Evolutionary conservation across 371 early-diverging fungal species (phyloP), one percentile per base, ranked within the genome.

Genomic region (Lichtheimia corymbifera): DNA sequence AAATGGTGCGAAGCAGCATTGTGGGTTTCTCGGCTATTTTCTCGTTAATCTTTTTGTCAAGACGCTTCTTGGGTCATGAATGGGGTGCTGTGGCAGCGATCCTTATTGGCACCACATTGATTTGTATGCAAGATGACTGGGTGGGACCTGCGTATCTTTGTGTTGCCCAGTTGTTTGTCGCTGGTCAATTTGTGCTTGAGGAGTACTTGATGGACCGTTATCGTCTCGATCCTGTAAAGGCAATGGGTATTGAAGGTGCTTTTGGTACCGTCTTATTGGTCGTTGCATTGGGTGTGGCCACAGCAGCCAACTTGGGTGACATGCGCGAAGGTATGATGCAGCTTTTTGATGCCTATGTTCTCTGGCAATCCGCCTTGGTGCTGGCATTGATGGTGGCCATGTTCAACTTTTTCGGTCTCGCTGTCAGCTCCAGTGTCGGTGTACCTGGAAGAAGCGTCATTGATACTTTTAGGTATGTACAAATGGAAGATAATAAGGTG

Each of bases 361-460:
- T 79, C 9, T 73, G 75, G 76, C 79, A 75, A 54, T 75, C 74
- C 53, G 71, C 76, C 1, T 25, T 79, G 15, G 60, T 70, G 3
- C 55, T 79, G 35, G 64, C 79, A 7, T 51, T 73, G 17, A 66
- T 79, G 72, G 79, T 79, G 0, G 75, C 79, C 40, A 55, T 73
- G 27, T 79, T 79, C 60, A 79, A 79, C 60, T 75, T 79, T 47
- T 75, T 79, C 53, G 76, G 79, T 4, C 65, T 79, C 53, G 72
- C 74, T 5, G 72, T 79, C 3, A 73, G 76, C 50, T 62, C 79
- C 0, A 45, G 63, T 4, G 67, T 79, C 25, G 79, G 76, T 40
- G 67, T 73, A n/a, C 72, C 76, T 18, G 79, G 79, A 18, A 60
- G 76, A 14, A 75, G 79, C 41, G 65, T 72, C 51, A 66, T 79